Percentiles rank a stretch among this genome's conserved stretches.
Conservation (phyloP, 1,139 yeast species). For the Yamadazyma sp. region DNA sequence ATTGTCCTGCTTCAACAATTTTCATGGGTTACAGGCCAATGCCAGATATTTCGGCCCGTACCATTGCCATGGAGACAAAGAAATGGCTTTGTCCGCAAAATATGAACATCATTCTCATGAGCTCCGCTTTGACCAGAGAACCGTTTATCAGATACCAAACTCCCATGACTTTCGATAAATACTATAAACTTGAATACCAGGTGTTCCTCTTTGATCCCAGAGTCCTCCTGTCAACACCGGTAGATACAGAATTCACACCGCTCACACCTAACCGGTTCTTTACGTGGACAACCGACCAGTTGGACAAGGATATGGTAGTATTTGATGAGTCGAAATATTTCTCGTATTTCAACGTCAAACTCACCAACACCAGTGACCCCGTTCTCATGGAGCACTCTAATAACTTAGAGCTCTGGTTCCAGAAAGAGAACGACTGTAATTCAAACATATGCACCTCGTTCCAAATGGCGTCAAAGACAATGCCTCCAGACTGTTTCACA, state of each 20-base stretch:
- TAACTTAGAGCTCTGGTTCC: conserved; percentile 52
- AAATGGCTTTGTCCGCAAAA: conserved; percentile 12
- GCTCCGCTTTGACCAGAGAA: conserved; percentile 1
- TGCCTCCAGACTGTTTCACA: conserved; percentile 5
- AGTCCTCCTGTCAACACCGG: background rate
- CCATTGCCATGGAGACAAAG: conserved; percentile 9
- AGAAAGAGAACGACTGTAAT: conserved; percentile 25
- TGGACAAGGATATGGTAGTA: background rate
- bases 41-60: conserved; percentile 3
- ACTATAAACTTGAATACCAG: conserved; percentile 21
- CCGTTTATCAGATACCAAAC: background rate
- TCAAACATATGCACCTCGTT: conserved; percentile 40
- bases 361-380: conserved; percentile 4
- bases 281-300: background rate
- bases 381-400: conserved; percentile 8
- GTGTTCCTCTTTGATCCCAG: conserved; percentile 12
- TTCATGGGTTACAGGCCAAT: conserved; percentile 13
- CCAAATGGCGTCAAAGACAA: conserved; percentile 27
- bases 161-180: conserved; percentile 12
- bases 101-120: conserved; percentile 11
- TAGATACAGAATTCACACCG: background rate
- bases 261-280: background rate
- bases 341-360: conserved; percentile 6
- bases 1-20: conserved; percentile 8
- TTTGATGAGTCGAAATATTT: background rate